A percentile compares a stretch with the other conserved stretches of the same genome.
phyloP scores from a whole-genome alignment of 225 moss, liverwort and hornwort genomes.

The Sphagnum contortum region DNA sequence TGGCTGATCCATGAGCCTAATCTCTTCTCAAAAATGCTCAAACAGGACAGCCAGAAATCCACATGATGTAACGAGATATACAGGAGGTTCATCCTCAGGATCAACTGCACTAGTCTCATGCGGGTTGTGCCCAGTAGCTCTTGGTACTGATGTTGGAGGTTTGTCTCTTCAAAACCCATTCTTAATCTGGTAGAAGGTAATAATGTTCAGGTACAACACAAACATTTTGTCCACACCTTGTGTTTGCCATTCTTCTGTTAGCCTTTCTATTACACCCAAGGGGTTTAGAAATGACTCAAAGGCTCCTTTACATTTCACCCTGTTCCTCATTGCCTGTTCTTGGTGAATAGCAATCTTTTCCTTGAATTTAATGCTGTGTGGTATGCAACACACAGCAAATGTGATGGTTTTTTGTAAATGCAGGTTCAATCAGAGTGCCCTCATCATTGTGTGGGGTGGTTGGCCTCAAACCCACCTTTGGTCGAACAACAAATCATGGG shows the following conservation, averaged over 20 bases:
- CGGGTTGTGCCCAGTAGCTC: slow-evolving; percentile 79
- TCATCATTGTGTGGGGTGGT: slow-evolving; percentile 69
- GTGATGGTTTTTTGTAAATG: slow-evolving; percentile 4
- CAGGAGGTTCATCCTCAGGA: slow-evolving; percentile 92
- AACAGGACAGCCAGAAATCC: slow-evolving; percentile 85
- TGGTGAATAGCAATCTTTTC: no score
- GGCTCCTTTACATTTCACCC: not conserved
- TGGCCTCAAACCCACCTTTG: slow-evolving; percentile 89
- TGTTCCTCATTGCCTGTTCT: not conserved
- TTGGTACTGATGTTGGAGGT: slow-evolving; percentile 98
- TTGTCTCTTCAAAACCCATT: slow-evolving; percentile 3
- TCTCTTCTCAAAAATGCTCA: not conserved
- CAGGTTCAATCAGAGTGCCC: slow-evolving; percentile 92
- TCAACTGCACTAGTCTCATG: slow-evolving; percentile 81
- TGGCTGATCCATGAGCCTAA: no score
- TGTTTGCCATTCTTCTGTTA: no score
- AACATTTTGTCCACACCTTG: no score
- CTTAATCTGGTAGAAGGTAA: not conserved
- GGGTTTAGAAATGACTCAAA: not conserved
- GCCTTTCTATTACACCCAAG: no score
- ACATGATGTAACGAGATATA: slow-evolving; percentile 62
- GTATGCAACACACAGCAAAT: no score
- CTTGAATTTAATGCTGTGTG: no score
- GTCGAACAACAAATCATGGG: slow-evolving; percentile 78
- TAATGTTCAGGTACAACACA: not conserved